Conservation (phyloP, 2,329 filamentous ascomycete genomes). For the Thielaviopsis populi region DNA sequence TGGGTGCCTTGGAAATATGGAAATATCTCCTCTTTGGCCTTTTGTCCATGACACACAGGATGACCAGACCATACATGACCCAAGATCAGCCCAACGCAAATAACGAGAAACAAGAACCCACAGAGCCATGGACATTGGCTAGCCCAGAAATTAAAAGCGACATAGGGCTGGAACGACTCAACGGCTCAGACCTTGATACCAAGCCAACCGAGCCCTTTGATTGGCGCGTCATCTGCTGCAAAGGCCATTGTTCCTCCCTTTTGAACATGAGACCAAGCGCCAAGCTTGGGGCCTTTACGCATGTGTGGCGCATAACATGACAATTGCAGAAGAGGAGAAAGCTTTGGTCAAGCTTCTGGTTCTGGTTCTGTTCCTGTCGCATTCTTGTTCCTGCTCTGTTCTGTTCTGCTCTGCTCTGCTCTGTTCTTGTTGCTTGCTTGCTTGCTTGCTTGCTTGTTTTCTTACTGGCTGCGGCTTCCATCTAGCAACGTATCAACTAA, state of each 20-base stretch:
- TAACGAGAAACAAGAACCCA: neutral
- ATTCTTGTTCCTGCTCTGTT: neutral
- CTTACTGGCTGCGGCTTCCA: too few species aligned
- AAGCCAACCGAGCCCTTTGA: neutral
- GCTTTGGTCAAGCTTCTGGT: neutral
- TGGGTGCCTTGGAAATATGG: too few species aligned
- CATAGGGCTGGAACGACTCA: neutral
- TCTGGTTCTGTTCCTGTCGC: neutral
- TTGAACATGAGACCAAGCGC: constrained; percentile 2
- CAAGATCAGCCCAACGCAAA: neutral
- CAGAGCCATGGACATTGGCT: neutral
- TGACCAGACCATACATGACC: too few species aligned
- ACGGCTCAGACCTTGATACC: neutral
- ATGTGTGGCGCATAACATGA: neutral
- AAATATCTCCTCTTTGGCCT: too few species aligned
- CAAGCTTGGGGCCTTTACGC: neutral
- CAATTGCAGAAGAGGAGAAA: neutral
- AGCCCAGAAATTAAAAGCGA: neutral
- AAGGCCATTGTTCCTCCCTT: neutral
- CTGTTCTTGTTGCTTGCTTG: neutral
- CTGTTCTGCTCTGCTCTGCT: neutral
- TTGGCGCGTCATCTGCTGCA: neutral
- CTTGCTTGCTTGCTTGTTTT: too few species aligned
- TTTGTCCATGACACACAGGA: too few species aligned
- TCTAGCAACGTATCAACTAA: too few species aligned